Evolutionary conservation across 2,329 filamentous ascomycete species (phyloP), one percentile per base, ranked within the genome.

Genomic region (Ascochyta koolunga): DNA sequence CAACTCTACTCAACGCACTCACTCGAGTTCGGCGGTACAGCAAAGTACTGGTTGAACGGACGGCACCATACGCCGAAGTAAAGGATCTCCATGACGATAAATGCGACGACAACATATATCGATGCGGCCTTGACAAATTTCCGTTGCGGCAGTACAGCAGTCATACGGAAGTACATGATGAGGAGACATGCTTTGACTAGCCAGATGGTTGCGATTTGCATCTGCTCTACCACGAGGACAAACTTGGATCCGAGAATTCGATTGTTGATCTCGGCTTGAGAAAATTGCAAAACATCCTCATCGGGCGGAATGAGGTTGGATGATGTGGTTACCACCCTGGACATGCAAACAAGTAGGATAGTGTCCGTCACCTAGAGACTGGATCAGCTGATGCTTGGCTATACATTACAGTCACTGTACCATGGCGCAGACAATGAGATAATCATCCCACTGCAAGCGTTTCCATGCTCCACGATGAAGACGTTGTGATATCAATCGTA

Each of bases 11-110:
- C 8, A 33, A 16, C 19, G 5, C 15, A 53, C 62, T 48, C 57
- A 71, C 67, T 64, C 15, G 66, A 72, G 18, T 57, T 63, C 25
- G 73, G 61, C 9, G 82, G 82, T 0, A 83, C 75, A 6, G 77
- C 73, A 80, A 80, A 85, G 58, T 84, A 85, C 45, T 81, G 75
- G 8, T 70, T 60, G 45, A 83, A 80, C 0, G 81, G 81, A 21
- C 79, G 75, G 51, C 82, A 85, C 82, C 82, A 85, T 9, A 81
- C 80, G n/a, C 77, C 74, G 50, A 82, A 79, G 38, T 82, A 78
- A 0, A 80, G 68, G 18, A 83, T 61, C 59, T 82, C 80, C 60
- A 79, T 80, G 11, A 75, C 71, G 15, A 71, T 67, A 52, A 82
- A 83, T 19, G 77, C 73, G 4, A 79, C 27, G 2, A 54, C 75